A percentile compares a stretch with the other conserved stretches of the same genome.
Conservation (phyloP, 2,329 filamentous ascomycete genomes). For the Achaetomium macrosporum region DNA sequence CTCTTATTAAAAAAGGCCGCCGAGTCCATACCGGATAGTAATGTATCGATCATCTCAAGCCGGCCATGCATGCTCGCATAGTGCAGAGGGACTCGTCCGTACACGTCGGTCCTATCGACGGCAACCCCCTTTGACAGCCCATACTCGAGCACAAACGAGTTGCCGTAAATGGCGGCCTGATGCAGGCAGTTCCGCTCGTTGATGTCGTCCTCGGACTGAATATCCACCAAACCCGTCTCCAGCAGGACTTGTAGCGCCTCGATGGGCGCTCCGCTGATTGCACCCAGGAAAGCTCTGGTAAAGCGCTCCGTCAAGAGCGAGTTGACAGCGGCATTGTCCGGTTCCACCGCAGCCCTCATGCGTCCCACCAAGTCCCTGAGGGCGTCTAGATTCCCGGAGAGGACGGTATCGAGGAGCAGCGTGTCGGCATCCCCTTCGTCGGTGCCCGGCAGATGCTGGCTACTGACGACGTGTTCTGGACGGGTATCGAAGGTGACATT, state of each 20-base stretch:
- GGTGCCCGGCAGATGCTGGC: constrained; percentile 61
- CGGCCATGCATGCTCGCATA: constrained; percentile 95
- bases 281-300: constrained; percentile 83
- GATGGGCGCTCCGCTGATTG: constrained; percentile 77
- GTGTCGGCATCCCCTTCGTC: constrained; percentile 89
- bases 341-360: constrained; percentile 47
- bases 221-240: constrained; percentile 74
- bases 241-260: constrained; percentile 71
- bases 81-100: constrained; percentile 86
- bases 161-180: constrained; percentile 92
- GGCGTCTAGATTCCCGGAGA: constrained; percentile 69
- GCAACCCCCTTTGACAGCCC: constrained; percentile 72
- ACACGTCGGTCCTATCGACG: constrained; percentile 79
- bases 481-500: constrained; percentile 71
- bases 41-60: constrained; percentile 70
- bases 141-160: constrained; percentile 67
- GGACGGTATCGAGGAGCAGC: constrained; percentile 79
- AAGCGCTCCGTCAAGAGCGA: constrained; percentile 63
- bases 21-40: constrained; percentile 54
- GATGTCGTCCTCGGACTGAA: constrained; percentile 94
- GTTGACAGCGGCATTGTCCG: constrained; percentile 37
- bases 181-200: constrained; percentile 96
- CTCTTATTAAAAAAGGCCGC: not conserved
- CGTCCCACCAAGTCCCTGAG: constrained; percentile 76
- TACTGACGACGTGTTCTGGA: constrained; percentile 59